A percentile compares a stretch with the other conserved stretches of the same genome.
These are phyloP conservation scores for Fusarium secorum DNA, from an alignment of 2,329 filamentous ascomycete genomes.

Conservation along the genomic window DNA sequence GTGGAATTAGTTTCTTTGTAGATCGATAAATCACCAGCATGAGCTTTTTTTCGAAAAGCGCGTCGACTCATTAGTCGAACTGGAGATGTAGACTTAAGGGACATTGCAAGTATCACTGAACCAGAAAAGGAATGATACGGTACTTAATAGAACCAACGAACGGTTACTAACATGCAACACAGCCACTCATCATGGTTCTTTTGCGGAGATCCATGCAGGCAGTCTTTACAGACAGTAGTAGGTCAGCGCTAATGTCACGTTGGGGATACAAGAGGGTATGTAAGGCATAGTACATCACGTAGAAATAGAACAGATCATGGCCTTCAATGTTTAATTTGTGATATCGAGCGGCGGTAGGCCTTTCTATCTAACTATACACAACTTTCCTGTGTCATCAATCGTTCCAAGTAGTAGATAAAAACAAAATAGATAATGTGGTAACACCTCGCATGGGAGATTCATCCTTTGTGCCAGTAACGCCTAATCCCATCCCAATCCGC, in stretches of 20 bases:
- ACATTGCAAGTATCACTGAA: slow-evolving; percentile 7
- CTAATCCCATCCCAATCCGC: slow-evolving; percentile 31
- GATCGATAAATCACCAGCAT: background rate
- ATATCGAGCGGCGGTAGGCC: slow-evolving; percentile 40
- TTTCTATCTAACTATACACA: slow-evolving; percentile 44
- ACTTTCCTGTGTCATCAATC: slow-evolving; percentile 41
- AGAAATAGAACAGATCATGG: background rate
- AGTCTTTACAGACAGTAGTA: background rate
- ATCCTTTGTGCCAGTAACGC: slow-evolving; percentile 37
- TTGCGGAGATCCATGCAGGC: background rate
- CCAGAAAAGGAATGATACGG: background rate
- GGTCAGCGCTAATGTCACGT: slow-evolving; percentile 1
- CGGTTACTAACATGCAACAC: background rate
- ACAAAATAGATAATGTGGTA: slow-evolving; percentile 38
- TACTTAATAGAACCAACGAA: background rate
- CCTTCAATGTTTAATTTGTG: slow-evolving; percentile 33
- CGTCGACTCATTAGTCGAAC: background rate
- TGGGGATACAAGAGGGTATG: background rate
- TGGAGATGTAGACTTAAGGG: background rate
- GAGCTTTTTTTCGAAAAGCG: background rate
- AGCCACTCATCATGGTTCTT: background rate
- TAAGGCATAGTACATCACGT: background rate
- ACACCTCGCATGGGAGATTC: slow-evolving; percentile 23
- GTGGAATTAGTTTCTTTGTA: background rate
- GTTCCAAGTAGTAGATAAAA: slow-evolving; percentile 25